Conservation (phyloP, 768 basidiomycete genomes). For the Kwoniella sp. region DNA sequence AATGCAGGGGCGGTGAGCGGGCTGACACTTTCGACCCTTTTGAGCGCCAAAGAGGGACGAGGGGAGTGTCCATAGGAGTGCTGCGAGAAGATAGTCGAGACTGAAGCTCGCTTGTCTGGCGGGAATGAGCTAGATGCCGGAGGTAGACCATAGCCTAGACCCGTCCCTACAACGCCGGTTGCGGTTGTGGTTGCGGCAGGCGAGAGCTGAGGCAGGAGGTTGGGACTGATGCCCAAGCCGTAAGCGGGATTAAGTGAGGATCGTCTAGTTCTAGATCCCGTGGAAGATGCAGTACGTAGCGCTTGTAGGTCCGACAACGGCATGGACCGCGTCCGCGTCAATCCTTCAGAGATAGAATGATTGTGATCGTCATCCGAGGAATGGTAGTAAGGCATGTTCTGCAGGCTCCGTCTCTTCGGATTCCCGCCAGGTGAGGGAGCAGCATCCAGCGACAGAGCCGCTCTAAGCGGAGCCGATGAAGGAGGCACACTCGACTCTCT, state of each 20-base stretch:
- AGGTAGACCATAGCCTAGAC: conserved; percentile 5
- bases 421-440: conserved; percentile 15
- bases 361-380: conserved; percentile 19
- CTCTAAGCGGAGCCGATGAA: conserved; percentile 1
- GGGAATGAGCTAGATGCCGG: conserved; percentile 3
- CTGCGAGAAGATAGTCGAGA: background rate
- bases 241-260: conserved; percentile 10
- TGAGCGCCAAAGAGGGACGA: background rate
- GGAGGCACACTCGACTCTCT: background rate
- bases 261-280: conserved; percentile 27
- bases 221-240: background rate
- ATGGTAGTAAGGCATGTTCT: conserved; percentile 46
- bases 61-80: background rate
- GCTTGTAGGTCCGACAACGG: conserved; percentile 37
- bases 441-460: conserved; percentile 8
- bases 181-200: background rate
- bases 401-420: conserved; percentile 42
- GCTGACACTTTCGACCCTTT: conserved; percentile 28
- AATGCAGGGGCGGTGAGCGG: conserved; percentile 45
- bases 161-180: background rate
- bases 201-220: background rate
- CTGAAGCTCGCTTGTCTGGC: conserved; percentile 4
- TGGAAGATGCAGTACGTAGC: conserved; percentile 26
- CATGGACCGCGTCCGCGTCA: conserved; percentile 32
- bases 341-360: conserved; percentile 1